Base-by-base conservation (phyloP, 2,329 filamentous ascomycete species). In the Colletotrichum eremochloae region DNA sequence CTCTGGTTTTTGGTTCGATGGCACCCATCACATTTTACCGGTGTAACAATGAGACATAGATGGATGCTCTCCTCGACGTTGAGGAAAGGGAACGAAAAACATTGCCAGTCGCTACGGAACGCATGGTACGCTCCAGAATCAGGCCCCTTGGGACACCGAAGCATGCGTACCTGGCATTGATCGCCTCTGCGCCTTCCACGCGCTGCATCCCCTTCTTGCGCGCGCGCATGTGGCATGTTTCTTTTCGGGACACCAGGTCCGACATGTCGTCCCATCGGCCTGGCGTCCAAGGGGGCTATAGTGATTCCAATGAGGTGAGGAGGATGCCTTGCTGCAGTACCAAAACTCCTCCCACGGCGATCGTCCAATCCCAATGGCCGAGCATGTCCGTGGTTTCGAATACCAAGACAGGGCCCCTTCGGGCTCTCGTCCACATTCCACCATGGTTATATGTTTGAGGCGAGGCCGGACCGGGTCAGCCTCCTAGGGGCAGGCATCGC, bases 221-320 rank as follows among this genome's bases (percentile, higher is more conserved):
- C 31, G 31, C 8, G 46, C 31, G 14, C 18, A 68, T 63, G 57
- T 18, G 58, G 40, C 29, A 20, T 52, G 64, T 68, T 42, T 71
- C 44, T 68, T 40, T 68, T 58, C 31, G 65, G 68, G 36, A 63
- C 57, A 56, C 50, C 38, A 68, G 57, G 44, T 60, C 68, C 44
- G 64, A 57, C n/a, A 46, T 63, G 33, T 71, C 57, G 56, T 63
- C 44, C 57, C 68, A 63, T 46, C 57, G 36, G 58, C 64, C 68
- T 71, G 48, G 63, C 46, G 24, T n/a, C 33, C 20, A 55, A 33
- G 62, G 53, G 36, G 48, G 31, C 15, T 14, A 9, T 12, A 12
- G 33, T 53, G 40, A 38, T 53, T 61, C 53, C 55, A 52, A 66
- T 15, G 36, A 60, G 40, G 67, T 36, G 67, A 38, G 53, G 55